A percentile compares a stretch with the other conserved stretches of the same genome.
Evolutionary conservation across 257 asterid genomes (phyloP).

Genomic region (Fraxinus americana): DNA sequence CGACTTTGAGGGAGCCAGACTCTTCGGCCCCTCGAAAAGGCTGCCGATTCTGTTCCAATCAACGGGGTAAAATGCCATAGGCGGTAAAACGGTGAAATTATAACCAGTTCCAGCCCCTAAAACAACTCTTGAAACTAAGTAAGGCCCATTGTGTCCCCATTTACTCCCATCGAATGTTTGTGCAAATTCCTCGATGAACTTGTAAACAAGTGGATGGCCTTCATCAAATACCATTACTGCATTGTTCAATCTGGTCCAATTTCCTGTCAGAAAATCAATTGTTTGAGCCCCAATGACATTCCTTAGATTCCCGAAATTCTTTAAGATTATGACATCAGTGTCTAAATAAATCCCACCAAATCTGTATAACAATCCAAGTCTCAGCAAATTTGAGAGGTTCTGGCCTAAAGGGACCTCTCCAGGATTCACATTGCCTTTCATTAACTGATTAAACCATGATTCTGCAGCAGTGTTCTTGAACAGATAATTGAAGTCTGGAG

Average conservation of each 20-base stretch:
- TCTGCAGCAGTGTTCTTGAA: conserved; percentile 70
- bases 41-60: conserved; percentile 74
- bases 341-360: conserved; percentile 92
- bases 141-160: conserved; percentile 99
- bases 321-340: conserved; percentile 70
- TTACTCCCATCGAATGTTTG: conserved; percentile 89
- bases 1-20: conserved; percentile 38
- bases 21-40: conserved; percentile 62
- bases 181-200: conserved; percentile 89
- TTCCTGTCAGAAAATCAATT: conserved; percentile 48
- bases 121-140: conserved; percentile 87
- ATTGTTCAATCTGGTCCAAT: conserved; percentile 85
- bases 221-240: conserved; percentile 89
- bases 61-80: conserved; percentile 86
- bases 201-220: conserved; percentile 73
- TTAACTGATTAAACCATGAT: conserved; percentile 62
- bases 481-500: conserved; percentile 68
- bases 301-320: conserved; percentile 45
- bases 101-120: conserved; percentile 54
- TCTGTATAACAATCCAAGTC: conserved; percentile 75
- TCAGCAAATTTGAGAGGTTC: conserved; percentile 76
- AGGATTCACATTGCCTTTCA: conserved; percentile 58
- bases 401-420: conserved; percentile 86
- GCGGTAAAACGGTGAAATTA: conserved; percentile 65
- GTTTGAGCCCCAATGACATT: conserved; percentile 89